These are phyloP conservation scores for Lodderomyces orthopsilosis DNA, from an alignment of 1,139 yeast genomes.

Conservation along the genomic window DNA sequence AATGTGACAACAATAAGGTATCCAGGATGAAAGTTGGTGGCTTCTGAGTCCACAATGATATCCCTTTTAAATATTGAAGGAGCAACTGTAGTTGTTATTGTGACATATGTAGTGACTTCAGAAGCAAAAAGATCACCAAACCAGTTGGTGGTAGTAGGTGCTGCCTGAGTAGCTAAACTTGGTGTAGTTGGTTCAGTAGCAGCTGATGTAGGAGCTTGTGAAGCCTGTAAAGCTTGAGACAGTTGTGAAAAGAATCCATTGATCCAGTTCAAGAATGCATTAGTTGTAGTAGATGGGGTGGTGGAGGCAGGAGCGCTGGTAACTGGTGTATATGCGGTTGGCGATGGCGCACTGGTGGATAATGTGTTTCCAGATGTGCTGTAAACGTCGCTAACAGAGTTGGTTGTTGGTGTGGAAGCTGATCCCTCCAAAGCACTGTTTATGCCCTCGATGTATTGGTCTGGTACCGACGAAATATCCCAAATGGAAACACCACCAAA, in stretches of 20 bases:
- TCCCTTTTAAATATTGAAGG: constrained; percentile 11
- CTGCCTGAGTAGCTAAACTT: not conserved
- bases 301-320: not conserved
- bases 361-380: not conserved
- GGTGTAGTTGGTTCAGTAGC: not conserved
- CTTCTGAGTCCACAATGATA: constrained; percentile 3
- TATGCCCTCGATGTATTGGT: constrained; percentile 9
- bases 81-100: constrained; percentile 12
- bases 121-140: constrained; percentile 5
- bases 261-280: constrained; percentile 3
- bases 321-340: not conserved
- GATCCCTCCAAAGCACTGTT: constrained; percentile 10
- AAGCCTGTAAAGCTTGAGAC: not conserved
- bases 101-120: constrained; percentile 10
- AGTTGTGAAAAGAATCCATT: constrained; percentile 1
- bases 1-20: constrained; percentile 7
- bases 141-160: constrained; percentile 4
- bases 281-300: not conserved
- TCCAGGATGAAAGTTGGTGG: constrained; percentile 3
- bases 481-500: constrained; percentile 29
- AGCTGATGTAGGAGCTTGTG: constrained; percentile 1
- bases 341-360: not conserved
- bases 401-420: not conserved
- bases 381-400: not conserved
- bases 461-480: constrained; percentile 25